Evolutionary conservation across 164 flowering plant species (phyloP).

Genomic region (Magnolia kwangsiensis): DNA sequence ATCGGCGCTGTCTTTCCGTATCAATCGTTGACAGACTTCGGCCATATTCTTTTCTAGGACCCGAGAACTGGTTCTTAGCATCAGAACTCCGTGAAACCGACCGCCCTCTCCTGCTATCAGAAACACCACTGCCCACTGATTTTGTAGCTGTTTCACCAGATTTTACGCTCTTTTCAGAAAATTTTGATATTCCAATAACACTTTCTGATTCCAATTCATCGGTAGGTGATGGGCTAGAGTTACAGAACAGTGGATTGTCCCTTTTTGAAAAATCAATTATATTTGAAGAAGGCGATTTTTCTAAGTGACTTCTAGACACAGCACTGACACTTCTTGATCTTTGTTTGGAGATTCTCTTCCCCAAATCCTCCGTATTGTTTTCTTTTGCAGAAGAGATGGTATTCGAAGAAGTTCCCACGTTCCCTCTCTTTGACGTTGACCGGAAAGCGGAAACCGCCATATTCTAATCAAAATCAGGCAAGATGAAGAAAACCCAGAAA

Average conservation of each 20-base stretch:
- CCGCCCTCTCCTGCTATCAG: slow-evolving; percentile 48
- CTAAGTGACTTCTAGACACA: slow-evolving; percentile 25
- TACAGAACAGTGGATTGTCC: slow-evolving; percentile 69
- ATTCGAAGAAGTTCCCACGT: slow-evolving; percentile 12
- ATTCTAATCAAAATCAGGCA: slow-evolving; percentile 1
- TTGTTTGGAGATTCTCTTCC: slow-evolving; percentile 24
- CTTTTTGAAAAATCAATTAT: slow-evolving; percentile 39
- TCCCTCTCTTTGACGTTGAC: slow-evolving; percentile 53
- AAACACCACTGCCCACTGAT: slow-evolving; percentile 5
- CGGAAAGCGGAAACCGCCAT: slow-evolving; percentile 67
- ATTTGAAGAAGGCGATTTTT: slow-evolving; percentile 2
- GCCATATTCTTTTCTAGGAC: slow-evolving; percentile 26
- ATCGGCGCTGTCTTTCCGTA: slow-evolving; percentile 32
- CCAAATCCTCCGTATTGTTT: slow-evolving; percentile 17
- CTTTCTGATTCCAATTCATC: slow-evolving; percentile 14
- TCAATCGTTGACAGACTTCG: slow-evolving; percentile 57
- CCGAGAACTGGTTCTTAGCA: slow-evolving; percentile 12
- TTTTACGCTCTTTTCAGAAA: slow-evolving; percentile 1
- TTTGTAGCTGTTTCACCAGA: slow-evolving; percentile 1
- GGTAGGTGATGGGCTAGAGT: slow-evolving; percentile 24
- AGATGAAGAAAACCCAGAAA: not conserved
- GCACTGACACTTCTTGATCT: slow-evolving; percentile 74
- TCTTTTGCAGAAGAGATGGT: slow-evolving; percentile 13
- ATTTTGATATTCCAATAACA: slow-evolving; percentile 3
- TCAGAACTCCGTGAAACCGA: slow-evolving; percentile 38